phyloP scores from a whole-genome alignment of 2,329 filamentous ascomycete species.

The Colletotrichum coccodes region DNA sequence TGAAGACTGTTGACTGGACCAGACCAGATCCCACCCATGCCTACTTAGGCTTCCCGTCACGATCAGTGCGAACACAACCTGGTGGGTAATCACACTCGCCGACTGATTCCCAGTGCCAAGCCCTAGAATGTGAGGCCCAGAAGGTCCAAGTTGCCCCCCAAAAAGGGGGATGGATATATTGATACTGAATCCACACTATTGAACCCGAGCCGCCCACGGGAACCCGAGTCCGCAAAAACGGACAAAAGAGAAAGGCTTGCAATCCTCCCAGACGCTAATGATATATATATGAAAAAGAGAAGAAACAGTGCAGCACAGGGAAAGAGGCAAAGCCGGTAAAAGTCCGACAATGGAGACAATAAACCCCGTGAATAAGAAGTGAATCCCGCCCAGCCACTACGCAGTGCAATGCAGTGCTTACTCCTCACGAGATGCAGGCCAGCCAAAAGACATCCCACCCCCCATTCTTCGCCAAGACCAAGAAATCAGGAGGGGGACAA shows the following conservation, averaged over 20 bases:
- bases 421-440: slow-evolving; percentile 23
- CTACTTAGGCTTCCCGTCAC: too few relatives aligned
- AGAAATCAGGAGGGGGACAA: neutral
- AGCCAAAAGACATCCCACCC: slow-evolving; percentile 14
- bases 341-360: neutral
- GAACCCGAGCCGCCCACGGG: neutral
- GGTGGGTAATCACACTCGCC: too few relatives aligned
- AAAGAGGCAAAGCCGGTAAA: too few relatives aligned
- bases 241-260: neutral
- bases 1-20: neutral
- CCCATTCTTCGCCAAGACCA: neutral
- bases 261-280: neutral
- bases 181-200: neutral
- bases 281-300: neutral
- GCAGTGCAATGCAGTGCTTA: slow-evolving; percentile 27
- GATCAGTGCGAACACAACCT: too few relatives aligned
- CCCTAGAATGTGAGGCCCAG: too few relatives aligned
- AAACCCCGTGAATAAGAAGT: neutral
- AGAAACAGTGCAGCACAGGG: neutral
- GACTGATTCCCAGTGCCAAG: too few relatives aligned
- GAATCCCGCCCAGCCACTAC: slow-evolving; percentile 4
- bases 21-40: too few relatives aligned
- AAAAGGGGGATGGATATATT: neutral
- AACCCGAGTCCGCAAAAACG: neutral
- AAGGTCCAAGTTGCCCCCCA: neutral